Percentiles rank a stretch among this genome's conserved stretches.
phyloP scores from a whole-genome alignment of 2,329 filamentous ascomycete genomes.

The Xylaria sp. region DNA sequence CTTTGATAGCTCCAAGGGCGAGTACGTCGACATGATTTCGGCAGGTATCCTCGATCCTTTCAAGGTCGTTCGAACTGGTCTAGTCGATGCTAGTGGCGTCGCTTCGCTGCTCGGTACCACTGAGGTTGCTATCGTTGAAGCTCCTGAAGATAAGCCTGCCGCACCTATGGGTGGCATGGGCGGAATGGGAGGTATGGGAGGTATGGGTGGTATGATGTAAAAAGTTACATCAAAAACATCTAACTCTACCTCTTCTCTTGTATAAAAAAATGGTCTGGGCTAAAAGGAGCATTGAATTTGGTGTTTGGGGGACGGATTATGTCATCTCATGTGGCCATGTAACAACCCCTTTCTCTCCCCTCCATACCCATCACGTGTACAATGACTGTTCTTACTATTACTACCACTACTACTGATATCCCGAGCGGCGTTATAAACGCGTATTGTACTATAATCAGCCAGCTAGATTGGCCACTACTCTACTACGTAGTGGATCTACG shows the following conservation, averaged over 20 bases:
- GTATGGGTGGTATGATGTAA: constrained; percentile 52
- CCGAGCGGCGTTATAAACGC: constrained; percentile 47
- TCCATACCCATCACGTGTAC: constrained; percentile 37
- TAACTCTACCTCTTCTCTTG: constrained; percentile 42
- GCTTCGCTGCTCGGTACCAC: constrained; percentile 97
- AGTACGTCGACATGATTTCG: constrained; percentile 98
- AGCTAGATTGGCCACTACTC: constrained; percentile 26
- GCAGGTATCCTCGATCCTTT: constrained; percentile 98
- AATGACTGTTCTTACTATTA: constrained; percentile 47
- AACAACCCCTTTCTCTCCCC: constrained; percentile 48
- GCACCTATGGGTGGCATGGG: constrained; percentile 70
- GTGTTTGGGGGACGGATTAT: constrained; percentile 52
- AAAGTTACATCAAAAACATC: constrained; percentile 31
- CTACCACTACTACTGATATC: constrained; percentile 44
- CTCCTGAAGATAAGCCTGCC: constrained; percentile 88
- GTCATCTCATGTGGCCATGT: constrained; percentile 52
- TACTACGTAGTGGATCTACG: constrained; percentile 14
- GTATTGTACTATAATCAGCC: constrained; percentile 44
- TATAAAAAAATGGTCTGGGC: constrained; percentile 50
- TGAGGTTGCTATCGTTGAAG: constrained; percentile 97
- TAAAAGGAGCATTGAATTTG: constrained; percentile 58
- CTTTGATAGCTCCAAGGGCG: constrained; percentile 94
- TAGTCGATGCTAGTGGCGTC: constrained; percentile 94
- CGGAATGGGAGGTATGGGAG: constrained; percentile 61
- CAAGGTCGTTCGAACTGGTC: constrained; percentile 98